These are phyloP conservation scores for Pichia scutulata DNA, from an alignment of 805 yeast genomes.

Conservation along the genomic window DNA sequence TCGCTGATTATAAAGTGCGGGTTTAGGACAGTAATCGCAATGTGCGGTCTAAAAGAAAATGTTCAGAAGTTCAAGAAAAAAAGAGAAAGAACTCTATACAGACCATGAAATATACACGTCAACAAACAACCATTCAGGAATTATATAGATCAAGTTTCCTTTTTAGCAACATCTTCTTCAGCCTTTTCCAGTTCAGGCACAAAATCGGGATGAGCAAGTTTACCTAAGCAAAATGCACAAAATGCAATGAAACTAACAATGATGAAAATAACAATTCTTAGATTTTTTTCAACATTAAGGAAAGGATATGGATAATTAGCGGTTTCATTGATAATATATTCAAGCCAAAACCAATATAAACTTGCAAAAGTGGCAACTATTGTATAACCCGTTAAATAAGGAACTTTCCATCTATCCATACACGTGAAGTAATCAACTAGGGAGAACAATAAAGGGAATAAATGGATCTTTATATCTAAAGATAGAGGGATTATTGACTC, in stretches of 20 bases:
- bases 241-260: constrained; percentile 35
- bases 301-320: constrained; percentile 58
- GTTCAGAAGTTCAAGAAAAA: no score
- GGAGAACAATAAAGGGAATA: constrained; percentile 49
- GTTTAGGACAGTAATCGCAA: no score
- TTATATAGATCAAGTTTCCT: not conserved
- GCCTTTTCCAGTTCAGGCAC: constrained; percentile 8
- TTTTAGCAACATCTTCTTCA: not conserved
- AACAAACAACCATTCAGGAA: no score
- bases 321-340: constrained; percentile 39
- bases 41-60: not conserved
- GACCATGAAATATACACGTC: no score
- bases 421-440: constrained; percentile 46
- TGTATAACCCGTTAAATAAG: constrained; percentile 31
- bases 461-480: constrained; percentile 53
- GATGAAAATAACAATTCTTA: constrained; percentile 41
- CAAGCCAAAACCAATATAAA: constrained; percentile 48
- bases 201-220: constrained; percentile 15
- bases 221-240: constrained; percentile 20
- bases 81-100: no score
- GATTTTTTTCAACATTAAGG: constrained; percentile 42
- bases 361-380: constrained; percentile 34
- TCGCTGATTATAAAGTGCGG: no score
- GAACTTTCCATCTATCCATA: constrained; percentile 38
- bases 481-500: constrained; percentile 35